Evolutionary conservation across 805 yeast species (phyloP).

Genomic region (Candida verbasci): DNA sequence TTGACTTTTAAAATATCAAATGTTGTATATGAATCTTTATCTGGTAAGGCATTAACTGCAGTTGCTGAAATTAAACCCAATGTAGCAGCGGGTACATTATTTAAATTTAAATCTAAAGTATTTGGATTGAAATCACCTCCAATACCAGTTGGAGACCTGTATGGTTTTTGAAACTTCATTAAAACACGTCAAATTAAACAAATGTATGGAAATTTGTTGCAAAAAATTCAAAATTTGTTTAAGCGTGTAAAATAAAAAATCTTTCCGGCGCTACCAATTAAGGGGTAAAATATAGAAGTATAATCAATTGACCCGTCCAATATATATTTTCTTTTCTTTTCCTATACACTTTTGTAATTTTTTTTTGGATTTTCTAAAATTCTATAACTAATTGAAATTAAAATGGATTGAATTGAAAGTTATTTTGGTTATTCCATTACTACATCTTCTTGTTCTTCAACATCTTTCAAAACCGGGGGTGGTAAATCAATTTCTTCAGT

Average conservation of each 20-base stretch:
- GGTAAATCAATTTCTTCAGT: constrained; percentile 13
- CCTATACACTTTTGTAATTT: background rate
- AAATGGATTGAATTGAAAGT: background rate
- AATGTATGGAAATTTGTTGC: constrained; percentile 3
- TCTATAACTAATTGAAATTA: background rate
- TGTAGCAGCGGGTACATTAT: constrained; percentile 9
- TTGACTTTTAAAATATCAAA: constrained; percentile 15
- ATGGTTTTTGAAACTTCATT: constrained; percentile 1
- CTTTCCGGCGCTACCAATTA: too few species aligned
- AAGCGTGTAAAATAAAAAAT: too few species aligned
- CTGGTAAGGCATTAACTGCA: constrained; percentile 11
- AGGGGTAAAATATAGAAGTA: too few species aligned
- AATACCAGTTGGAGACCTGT: background rate
- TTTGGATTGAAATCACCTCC: background rate
- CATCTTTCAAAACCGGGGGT: constrained; percentile 8
- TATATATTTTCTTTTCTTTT: too few species aligned
- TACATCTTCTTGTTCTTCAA: constrained; percentile 13
- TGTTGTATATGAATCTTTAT: constrained; percentile 13
- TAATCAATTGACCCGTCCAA: too few species aligned
- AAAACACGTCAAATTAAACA: too few species aligned
- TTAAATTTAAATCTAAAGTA: constrained; percentile 1
- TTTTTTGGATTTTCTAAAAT: background rate
- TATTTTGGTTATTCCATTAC: constrained; percentile 9
- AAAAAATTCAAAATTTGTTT: too few species aligned
- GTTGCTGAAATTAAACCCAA: constrained; percentile 13